Conservation (phyloP, 108 stramenopile species). For the Pseudonitzschia multistriata region DNA sequence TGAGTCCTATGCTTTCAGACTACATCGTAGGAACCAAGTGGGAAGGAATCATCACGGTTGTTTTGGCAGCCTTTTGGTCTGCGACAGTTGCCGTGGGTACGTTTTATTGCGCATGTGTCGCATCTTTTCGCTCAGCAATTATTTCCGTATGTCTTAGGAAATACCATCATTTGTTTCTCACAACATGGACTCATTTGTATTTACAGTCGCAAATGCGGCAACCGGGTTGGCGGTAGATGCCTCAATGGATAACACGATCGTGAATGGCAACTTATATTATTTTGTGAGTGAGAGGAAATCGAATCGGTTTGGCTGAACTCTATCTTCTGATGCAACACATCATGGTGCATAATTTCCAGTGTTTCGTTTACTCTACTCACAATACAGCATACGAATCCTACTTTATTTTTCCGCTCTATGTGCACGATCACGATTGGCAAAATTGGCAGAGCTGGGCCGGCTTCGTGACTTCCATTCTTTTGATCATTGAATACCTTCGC, state of each 20-base stretch:
- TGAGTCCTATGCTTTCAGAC: conserved; percentile 44
- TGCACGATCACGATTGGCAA: not conserved
- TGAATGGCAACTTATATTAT: conserved; percentile 85
- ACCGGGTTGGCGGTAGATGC: conserved; percentile 64
- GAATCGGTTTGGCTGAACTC: not conserved
- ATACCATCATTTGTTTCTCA: not conserved
- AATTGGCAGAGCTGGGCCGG: conserved; percentile 59
- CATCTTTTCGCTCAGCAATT: not conserved
- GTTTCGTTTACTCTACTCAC: not conserved
- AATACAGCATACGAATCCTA: not conserved
- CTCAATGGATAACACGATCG: conserved; percentile 35
- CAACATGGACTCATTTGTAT: not conserved
- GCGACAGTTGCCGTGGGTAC: conserved; percentile 60
- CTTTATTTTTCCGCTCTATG: not conserved
- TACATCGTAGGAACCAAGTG: conserved; percentile 66
- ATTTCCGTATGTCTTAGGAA: not conserved
- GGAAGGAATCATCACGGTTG: conserved; percentile 57
- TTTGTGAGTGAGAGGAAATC: conserved; percentile 34
- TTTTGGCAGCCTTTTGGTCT: conserved; percentile 65
- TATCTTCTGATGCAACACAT: not conserved
- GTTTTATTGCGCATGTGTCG: not conserved
- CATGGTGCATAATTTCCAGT: not conserved
- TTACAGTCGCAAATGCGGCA: conserved; percentile 26
- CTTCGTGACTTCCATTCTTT: conserved; percentile 54
- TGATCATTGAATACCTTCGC: conserved; percentile 56